Conservation (phyloP, 441 rosid genomes). For the Eruca vesicaria region DNA sequence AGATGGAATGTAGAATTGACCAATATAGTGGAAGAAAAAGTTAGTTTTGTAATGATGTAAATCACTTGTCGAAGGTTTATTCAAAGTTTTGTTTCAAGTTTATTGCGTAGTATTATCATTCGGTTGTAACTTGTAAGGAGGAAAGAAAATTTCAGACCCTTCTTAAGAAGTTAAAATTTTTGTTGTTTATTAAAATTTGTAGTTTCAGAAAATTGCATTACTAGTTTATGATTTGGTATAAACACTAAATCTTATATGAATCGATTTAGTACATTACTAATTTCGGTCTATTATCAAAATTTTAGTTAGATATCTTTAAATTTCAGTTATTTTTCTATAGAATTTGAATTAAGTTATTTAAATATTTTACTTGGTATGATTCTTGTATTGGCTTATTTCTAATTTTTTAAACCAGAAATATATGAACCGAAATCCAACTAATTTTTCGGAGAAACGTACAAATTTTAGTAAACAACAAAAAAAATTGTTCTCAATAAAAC, state of each 20-base stretch:
- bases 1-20: constrained; percentile 1
- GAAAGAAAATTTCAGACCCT: not conserved
- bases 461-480: not conserved
- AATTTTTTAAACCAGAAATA: not conserved
- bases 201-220: not conserved
- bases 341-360: not conserved
- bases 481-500: not conserved
- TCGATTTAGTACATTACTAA: not conserved
- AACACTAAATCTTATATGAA: not conserved
- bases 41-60: constrained; percentile 33
- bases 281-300: not conserved
- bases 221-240: not conserved
- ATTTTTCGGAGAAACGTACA: not conserved
- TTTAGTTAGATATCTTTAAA: not conserved
- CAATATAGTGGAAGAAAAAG: constrained; percentile 25
- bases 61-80: constrained; percentile 27
- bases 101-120: constrained; percentile 9
- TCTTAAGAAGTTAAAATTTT: constrained; percentile 2
- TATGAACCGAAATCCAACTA: not conserved
- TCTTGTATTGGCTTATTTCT: not conserved
- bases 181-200: not conserved
- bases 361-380: not conserved
- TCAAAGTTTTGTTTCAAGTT: constrained; percentile 22
- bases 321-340: not conserved
- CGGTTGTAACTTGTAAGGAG: constrained; percentile 24